Evolutionary conservation across 1,284 basidiomycete genomes (phyloP).

Genomic region (Ceratobasidium sp.): DNA sequence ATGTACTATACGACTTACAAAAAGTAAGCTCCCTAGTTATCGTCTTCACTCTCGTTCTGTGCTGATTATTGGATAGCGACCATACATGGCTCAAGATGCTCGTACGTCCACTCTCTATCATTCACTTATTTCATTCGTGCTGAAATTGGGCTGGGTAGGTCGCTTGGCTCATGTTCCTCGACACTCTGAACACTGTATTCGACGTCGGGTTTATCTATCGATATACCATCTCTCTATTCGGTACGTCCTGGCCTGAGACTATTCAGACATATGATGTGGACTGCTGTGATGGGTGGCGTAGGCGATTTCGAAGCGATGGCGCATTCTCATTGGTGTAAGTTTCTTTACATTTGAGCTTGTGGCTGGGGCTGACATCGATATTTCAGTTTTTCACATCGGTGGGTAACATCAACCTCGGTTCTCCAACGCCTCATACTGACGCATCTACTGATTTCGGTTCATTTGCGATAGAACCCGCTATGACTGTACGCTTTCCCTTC

Average conservation of each 20-base stretch:
- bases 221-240: conserved; percentile 32
- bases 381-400: conserved; percentile 30
- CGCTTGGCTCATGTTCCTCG: conserved; percentile 11
- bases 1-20: conserved; percentile 2
- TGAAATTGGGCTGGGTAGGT: conserved; percentile 6
- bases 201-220: conserved; percentile 26
- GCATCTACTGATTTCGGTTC: not conserved
- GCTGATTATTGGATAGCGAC: not conserved
- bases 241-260: not conserved
- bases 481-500: not conserved
- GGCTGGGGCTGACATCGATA: not conserved
- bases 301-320: conserved; percentile 11
- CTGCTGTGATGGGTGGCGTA: not conserved
- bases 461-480: not conserved
- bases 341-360: not conserved
- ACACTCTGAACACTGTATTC: conserved; percentile 30
- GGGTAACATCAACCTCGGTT: not conserved
- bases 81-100: conserved; percentile 14
- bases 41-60: not conserved
- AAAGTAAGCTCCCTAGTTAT: not conserved
- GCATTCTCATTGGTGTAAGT: conserved; percentile 39
- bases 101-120: not conserved
- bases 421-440: too few species aligned
- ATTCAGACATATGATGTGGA: not conserved
- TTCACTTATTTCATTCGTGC: not conserved